Evolutionary conservation across 2,329 filamentous ascomycete species (phyloP), one percentile per base, ranked within the genome.

Genomic region (Sarocladium brachiariae): DNA sequence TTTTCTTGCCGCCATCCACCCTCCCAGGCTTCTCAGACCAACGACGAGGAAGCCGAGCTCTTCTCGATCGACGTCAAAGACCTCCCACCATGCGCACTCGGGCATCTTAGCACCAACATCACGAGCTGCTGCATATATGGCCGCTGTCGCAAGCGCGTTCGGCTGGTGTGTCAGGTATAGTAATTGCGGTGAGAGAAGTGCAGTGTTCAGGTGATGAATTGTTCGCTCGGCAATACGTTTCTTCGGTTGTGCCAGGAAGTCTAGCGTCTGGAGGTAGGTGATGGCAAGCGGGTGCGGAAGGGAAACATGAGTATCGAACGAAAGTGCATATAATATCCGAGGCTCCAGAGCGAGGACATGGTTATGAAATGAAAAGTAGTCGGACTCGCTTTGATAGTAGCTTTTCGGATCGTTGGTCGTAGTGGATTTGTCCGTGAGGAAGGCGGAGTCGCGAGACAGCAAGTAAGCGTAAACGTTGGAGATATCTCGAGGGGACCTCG

Each of bases 11-110:
- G 68, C 69, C 50, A 83, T 81, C 68, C 86, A 89, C 1, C 80
- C 83, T 55, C 86, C 83, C 50, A 95, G 71, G 60, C 91, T 96
- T 54, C 82, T 74, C 78, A 96, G 80, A 0, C 78, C 90, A 10
- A 96, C 88, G 3, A 95, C 90, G 52, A 97, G 68, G 59, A 97
- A 97, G 0, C 93, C 93, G 31, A 99, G 74, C 64, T 96, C 90
- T 71, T 99, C 93, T 48, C 93, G 77, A 60, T 96, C 91, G 7
- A 93, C 88, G 66, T 99, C 93, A 65, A 97, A 97, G 0, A 97
- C 89, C 67, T 96, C 91, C 93, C 93, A 99, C 93, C 93, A 99
- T 55, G 89, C 84, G 45, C 80, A 81, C 55, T 87, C 86, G 0
- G 92, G 89, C 69, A 96, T 76, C 65, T 88, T 90, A 11, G 87